Percentiles rank a stretch among this genome's conserved stretches.
Conservation (phyloP, 495 filamentous ascomycete genomes). For the Penicillium mononematosum region DNA sequence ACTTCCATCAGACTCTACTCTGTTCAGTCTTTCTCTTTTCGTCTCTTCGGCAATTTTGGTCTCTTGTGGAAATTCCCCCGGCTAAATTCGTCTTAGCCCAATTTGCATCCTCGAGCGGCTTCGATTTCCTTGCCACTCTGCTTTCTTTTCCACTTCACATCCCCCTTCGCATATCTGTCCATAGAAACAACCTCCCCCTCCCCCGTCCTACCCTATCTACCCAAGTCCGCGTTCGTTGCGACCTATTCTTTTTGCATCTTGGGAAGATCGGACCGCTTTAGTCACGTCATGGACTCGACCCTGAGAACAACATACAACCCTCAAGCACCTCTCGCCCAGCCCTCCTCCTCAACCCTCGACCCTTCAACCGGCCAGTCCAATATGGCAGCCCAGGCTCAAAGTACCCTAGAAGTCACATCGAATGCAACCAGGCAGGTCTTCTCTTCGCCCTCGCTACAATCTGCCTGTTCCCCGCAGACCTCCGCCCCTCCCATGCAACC, state of each 20-base stretch:
- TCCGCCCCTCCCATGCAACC: constrained; percentile 22
- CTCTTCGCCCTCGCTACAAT: constrained; percentile 15
- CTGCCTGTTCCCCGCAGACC: constrained; percentile 14
- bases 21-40: background rate
- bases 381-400: constrained; percentile 13
- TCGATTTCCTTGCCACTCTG: constrained; percentile 11
- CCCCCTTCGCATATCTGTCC: background rate
- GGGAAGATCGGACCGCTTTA: background rate
- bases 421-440: constrained; percentile 17
- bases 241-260: background rate
- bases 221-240: background rate
- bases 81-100: constrained; percentile 1
- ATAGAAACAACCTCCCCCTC: background rate
- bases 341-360: constrained; percentile 17
- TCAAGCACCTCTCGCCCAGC: constrained; percentile 16
- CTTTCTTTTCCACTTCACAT: background rate
- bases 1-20: no score
- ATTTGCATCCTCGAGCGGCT: constrained; percentile 9
- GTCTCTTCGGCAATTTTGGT: background rate
- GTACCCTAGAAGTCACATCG: constrained; percentile 15
- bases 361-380: constrained; percentile 14
- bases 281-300: constrained; percentile 24
- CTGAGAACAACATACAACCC: constrained; percentile 19
- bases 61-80: background rate
- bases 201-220: background rate